phyloP scores from a whole-genome alignment of 768 basidiomycete species.

The Suillus hirtellus region DNA sequence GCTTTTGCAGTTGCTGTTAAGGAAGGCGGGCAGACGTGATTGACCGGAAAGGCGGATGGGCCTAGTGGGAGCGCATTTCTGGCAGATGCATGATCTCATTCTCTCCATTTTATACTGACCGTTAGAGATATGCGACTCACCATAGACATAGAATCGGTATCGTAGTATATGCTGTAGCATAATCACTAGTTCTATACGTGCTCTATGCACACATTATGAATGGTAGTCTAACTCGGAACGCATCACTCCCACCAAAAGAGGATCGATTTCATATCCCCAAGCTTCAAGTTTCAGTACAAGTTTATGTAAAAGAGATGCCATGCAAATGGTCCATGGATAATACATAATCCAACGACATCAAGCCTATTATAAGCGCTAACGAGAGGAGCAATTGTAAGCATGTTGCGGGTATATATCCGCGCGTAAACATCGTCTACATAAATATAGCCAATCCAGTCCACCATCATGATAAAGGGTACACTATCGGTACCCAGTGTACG shows the following conservation, averaged over 20 bases:
- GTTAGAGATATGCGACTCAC: not conserved
- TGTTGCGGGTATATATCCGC: not conserved
- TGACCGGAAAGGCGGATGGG: not conserved
- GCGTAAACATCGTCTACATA: not conserved
- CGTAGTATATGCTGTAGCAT: not conserved
- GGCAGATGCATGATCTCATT: not conserved
- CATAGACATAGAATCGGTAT: not conserved
- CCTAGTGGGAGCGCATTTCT: not conserved
- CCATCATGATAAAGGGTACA: not conserved
- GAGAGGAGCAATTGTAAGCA: not conserved
- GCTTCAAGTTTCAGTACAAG: conserved; percentile 22
- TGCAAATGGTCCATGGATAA: not conserved
- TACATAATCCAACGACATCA: not conserved
- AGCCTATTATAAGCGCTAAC: conserved; percentile 5
- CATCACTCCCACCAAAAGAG: not conserved
- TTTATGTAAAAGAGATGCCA: conserved; percentile 34
- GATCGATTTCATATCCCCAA: conserved; percentile 5
- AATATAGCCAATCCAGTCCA: not conserved
- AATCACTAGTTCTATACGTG: not conserved
- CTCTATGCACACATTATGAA: not conserved
- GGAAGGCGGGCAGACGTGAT: not conserved
- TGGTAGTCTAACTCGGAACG: not conserved
- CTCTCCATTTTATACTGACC: not conserved
- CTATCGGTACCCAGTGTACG: conserved; percentile 53
- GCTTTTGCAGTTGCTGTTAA: not conserved